Evolutionary conservation across 805 yeast genomes (phyloP), one percentile per base, ranked within the genome.

Genomic region (Hanseniaspora mollemarum): DNA sequence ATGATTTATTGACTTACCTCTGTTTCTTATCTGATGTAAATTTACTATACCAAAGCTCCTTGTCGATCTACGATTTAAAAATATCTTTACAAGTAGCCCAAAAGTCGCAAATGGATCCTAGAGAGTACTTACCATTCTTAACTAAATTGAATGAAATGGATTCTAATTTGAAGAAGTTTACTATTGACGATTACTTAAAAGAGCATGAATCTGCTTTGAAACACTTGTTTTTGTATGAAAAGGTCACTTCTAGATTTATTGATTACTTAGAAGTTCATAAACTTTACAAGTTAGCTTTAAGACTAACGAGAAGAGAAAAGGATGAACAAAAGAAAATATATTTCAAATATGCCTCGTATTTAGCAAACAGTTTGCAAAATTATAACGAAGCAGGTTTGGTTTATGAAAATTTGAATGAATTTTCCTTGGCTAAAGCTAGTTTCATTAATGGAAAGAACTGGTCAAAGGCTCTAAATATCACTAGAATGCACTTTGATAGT

Each of bases 41-140:
- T 60, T 70, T 76, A 54, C 72, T 92, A 19, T 92, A 90, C 66
- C 74, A 80, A 43, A 79, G 81, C 18, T 83, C 96, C 0, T 72
- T 92, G 53, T 83, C 94, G 1, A 68, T 83, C 19, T 92, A 92
- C 60, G 83, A 92, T 62, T 80, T 92, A 38, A 80, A 80, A 52
- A 69, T 90, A 59, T 77, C 97, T 0, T 72, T 92, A 52, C 72
- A 75, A 12, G 80, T 92, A 53, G 98, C 98, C 0, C 97, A 94
- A 63, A 92, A 87, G 60, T 87, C 96, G 0, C 97, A 90, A 65
- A 88, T 83, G 72, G 99, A 92, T 67, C 99, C 99, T 22, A 87
- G 88, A 60, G 99, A 92, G 65, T 92, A 92, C 58, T 69, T 92
- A 48, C 96, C 98, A 46, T 92, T 92, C 65, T 72, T 92, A 56